phyloP scores from a whole-genome alignment of 495 filamentous ascomycete genomes.

The Trichoderma parareesei region DNA sequence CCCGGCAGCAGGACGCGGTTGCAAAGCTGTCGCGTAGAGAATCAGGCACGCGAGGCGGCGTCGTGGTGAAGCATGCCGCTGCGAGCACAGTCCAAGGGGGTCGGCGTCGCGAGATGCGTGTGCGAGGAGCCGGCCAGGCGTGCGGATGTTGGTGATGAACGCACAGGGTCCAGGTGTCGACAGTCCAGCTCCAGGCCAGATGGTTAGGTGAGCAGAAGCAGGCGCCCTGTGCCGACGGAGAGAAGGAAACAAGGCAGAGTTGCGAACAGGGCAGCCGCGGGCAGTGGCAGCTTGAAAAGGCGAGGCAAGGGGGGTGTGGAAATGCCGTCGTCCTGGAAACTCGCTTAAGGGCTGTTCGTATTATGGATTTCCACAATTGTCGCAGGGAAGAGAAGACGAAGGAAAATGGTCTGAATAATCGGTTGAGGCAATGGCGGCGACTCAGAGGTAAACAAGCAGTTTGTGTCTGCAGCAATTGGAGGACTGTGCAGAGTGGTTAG shows the following conservation, averaged over 20 bases:
- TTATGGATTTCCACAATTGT: neutral
- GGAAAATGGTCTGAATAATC: neutral
- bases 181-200: neutral
- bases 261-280: neutral
- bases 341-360: conserved; percentile 5
- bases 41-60: neutral
- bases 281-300: neutral
- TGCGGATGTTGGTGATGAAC: neutral
- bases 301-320: neutral
- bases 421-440: neutral
- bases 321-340: conserved; percentile 5
- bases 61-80: neutral
- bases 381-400: neutral
- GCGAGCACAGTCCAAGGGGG: conserved; percentile 5
- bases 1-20: neutral
- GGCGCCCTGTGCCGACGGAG: neutral
- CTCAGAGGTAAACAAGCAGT: neutral
- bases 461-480: no score
- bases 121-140: neutral
- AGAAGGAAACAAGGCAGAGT: neutral
- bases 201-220: neutral
- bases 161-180: neutral
- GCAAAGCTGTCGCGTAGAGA: neutral
- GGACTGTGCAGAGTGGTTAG: no score
- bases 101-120: neutral